Conservation (phyloP, 2,329 filamentous ascomycete genomes). For the Microascus cirrosus region DNA sequence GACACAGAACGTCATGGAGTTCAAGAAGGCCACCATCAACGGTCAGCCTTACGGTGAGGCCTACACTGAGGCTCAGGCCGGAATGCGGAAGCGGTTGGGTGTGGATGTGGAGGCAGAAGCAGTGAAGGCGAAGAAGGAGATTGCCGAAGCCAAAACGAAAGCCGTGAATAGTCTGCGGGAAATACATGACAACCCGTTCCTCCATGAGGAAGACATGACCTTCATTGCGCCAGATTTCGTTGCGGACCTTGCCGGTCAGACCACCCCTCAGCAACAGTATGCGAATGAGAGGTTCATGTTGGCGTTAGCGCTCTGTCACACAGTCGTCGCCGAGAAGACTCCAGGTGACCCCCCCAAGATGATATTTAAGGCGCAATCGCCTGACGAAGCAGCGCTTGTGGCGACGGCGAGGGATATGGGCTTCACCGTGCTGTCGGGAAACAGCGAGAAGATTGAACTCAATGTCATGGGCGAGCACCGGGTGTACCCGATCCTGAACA, state of each 20-base stretch:
- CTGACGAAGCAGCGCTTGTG: conserved; percentile 90
- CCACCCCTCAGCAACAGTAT: conserved; percentile 62
- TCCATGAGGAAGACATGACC: conserved; percentile 80
- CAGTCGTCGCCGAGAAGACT: conserved; percentile 81
- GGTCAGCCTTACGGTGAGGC: conserved; percentile 95
- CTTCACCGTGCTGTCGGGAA: conserved; percentile 78
- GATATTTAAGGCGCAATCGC: conserved; percentile 93
- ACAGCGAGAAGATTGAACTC: conserved; percentile 69
- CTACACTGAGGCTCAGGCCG: conserved; percentile 92
- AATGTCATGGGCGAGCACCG: conserved; percentile 81
- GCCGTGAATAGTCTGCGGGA: conserved; percentile 65
- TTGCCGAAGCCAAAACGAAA: conserved; percentile 61
- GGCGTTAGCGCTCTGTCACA: conserved; percentile 88
- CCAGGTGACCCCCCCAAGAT: conserved; percentile 88
- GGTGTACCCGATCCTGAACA: conserved; percentile 82
- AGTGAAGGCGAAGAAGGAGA: conserved; percentile 61
- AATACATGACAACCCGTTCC: conserved; percentile 80
- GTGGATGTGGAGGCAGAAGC: conserved; percentile 76
- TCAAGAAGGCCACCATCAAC: conserved; percentile 96
- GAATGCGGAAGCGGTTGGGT: conserved; percentile 87
- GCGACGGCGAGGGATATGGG: conserved; percentile 91
- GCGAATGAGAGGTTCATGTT: conserved; percentile 91
- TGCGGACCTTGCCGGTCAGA: conserved; percentile 66
- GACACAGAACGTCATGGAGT: conserved; percentile 99
- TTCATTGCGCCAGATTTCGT: conserved; percentile 90